phyloP scores from a whole-genome alignment of 2,329 filamentous ascomycete genomes.

The Fusarium sp. region DNA sequence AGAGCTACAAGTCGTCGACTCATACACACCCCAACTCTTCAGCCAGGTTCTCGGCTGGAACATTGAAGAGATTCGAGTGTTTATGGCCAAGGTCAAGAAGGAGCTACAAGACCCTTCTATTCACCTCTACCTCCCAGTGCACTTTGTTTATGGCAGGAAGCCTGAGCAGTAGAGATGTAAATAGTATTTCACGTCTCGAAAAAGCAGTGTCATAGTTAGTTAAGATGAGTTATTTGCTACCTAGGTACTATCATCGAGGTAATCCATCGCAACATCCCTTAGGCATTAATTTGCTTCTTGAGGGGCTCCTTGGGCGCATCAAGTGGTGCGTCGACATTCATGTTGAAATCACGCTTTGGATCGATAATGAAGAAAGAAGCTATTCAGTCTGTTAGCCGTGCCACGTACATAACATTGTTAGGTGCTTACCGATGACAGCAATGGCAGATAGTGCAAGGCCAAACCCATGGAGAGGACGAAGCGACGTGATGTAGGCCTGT shows the following conservation, averaged over 20 bases:
- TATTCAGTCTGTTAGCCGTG: background rate
- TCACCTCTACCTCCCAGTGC: slow-evolving; percentile 30
- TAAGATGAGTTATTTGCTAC: background rate
- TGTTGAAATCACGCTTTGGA: background rate
- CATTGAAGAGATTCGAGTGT: slow-evolving; percentile 27
- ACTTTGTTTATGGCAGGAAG: slow-evolving; percentile 30
- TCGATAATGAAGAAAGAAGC: background rate
- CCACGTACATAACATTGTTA: background rate
- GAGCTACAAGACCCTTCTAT: slow-evolving; percentile 34
- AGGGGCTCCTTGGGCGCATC: background rate
- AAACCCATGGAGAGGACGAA: background rate
- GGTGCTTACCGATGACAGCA: background rate
- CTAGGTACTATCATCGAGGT: background rate
- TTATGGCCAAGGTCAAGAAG: slow-evolving; percentile 33
- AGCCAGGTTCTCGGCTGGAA: slow-evolving; percentile 29
- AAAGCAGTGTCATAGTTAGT: background rate
- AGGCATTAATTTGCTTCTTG: background rate
- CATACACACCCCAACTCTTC: slow-evolving; percentile 30
- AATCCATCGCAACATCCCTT: background rate
- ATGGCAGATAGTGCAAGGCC: background rate
- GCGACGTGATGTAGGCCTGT: background rate
- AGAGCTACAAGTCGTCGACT: slow-evolving; percentile 27
- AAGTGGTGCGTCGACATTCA: background rate
- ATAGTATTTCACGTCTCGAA: background rate
- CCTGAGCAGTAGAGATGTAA: background rate